Percentiles rank a stretch among this genome's conserved stretches.
phyloP scores from a whole-genome alignment of 2,329 filamentous ascomycete species.

The Fusarium sp. region DNA sequence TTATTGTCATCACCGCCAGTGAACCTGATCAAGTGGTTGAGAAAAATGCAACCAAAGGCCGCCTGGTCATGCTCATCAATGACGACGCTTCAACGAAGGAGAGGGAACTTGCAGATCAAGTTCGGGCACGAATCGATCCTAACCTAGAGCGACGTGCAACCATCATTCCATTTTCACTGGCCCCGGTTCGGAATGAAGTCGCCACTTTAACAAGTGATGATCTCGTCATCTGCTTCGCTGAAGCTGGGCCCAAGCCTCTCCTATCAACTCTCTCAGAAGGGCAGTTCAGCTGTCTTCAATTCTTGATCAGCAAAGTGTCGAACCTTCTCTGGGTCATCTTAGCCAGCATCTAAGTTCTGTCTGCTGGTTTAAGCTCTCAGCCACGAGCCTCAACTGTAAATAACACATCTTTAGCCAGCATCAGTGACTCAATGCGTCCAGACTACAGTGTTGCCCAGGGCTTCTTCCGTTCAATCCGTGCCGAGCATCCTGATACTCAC shows the following conservation, averaged over 20 bases:
- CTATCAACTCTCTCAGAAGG: background rate
- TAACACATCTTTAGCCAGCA: background rate
- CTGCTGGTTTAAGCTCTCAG: too few species aligned
- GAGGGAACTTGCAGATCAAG: background rate
- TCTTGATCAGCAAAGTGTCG: background rate
- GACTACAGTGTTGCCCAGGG: background rate
- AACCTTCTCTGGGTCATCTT: conserved; percentile 1
- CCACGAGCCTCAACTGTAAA: too few species aligned
- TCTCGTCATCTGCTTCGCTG: background rate
- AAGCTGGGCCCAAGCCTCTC: background rate
- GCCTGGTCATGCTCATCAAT: accelerated
- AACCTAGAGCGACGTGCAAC: accelerated
- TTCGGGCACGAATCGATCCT: accelerated
- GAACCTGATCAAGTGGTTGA: accelerated
- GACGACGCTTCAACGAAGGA: background rate
- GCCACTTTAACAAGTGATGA: background rate
- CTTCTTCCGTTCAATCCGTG: background rate
- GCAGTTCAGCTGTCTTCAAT: background rate
- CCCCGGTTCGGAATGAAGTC: accelerated
- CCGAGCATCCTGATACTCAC: background rate
- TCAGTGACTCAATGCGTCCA: too few species aligned
- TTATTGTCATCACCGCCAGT: background rate
- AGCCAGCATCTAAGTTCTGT: too few species aligned
- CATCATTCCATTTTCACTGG: accelerated
- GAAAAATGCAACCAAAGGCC: accelerated